Percentiles rank a stretch among this genome's conserved stretches.
Evolutionary conservation across 140 eudicot genomes (phyloP).

Genomic region (Cichorium intybus): DNA sequence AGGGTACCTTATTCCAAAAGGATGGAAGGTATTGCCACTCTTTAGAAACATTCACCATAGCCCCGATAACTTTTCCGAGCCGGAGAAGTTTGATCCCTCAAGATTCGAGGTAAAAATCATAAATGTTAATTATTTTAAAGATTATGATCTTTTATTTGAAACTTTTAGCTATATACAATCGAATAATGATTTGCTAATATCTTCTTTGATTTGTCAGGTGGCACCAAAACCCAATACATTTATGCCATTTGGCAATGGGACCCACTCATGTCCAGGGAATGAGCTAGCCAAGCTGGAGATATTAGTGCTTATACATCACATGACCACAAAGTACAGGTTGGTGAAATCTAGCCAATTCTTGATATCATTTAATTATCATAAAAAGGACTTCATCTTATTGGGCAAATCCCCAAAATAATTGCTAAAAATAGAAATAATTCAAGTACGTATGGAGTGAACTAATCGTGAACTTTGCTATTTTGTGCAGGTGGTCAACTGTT

Average conservation of each 20-base stretch:
- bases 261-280: conserved; percentile 96
- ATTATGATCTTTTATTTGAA: no score
- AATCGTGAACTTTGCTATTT: conserved; percentile 11
- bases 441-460: not conserved
- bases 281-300: conserved; percentile 95
- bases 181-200: conserved; percentile 15
- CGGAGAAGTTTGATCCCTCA: conserved; percentile 96
- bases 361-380: conserved; percentile 1
- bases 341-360: conserved; percentile 18
- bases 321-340: conserved; percentile 97
- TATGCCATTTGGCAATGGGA: conserved; percentile 99
- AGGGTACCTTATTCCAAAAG: conserved; percentile 96
- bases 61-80: conserved; percentile 74
- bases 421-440: conserved; percentile 18
- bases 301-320: conserved; percentile 74
- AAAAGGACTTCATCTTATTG: not conserved
- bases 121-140: not conserved
- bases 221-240: conserved; percentile 90
- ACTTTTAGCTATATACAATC: not conserved
- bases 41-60: conserved; percentile 96
- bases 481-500: conserved; percentile 78
- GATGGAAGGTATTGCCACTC: conserved; percentile 95
- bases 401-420: not conserved
- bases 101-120: conserved; percentile 87
- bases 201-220: conserved; percentile 54